Conservation (phyloP, 768 basidiomycete species). For the Suillus luteus region DNA sequence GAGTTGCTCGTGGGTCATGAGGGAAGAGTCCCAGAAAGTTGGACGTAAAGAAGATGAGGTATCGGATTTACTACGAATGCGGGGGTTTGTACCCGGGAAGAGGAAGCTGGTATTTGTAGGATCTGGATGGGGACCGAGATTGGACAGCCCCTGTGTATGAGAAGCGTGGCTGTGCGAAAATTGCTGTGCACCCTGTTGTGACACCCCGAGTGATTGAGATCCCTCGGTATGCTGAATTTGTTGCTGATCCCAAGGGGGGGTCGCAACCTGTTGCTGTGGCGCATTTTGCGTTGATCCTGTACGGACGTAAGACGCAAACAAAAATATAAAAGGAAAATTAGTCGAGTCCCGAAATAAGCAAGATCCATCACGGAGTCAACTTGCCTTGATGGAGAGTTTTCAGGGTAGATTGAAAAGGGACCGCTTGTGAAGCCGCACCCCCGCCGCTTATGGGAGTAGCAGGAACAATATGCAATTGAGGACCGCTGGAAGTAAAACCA, state of each 20-base stretch:
- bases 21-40: conserved; percentile 50
- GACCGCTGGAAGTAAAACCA: conserved; percentile 48
- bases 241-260: conserved; percentile 38
- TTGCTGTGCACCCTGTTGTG: conserved; percentile 32
- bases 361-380: conserved; percentile 36
- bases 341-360: conserved; percentile 33
- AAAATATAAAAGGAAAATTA: conserved; percentile 31
- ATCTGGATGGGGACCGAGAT: conserved; percentile 34
- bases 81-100: conserved; percentile 40
- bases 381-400: conserved; percentile 56
- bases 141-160: conserved; percentile 38
- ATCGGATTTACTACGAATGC: conserved; percentile 63
- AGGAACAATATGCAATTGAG: conserved; percentile 77
- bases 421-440: conserved; percentile 45
- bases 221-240: conserved; percentile 39
- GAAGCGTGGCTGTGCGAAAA: conserved; percentile 38
- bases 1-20: conserved; percentile 40
- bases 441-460: conserved; percentile 78
- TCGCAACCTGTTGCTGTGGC: conserved; percentile 35
- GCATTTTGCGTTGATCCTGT: conserved; percentile 35
- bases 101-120: conserved; percentile 41
- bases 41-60: conserved; percentile 51
- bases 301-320: conserved; percentile 29
- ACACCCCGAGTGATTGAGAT: conserved; percentile 31
- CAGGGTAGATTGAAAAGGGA: conserved; percentile 54